Percentiles rank a stretch among this genome's conserved stretches.
These are phyloP conservation scores for Miscanthus sacchariflorus DNA, from an alignment of 202 grass and related monocot species.

Conservation along the genomic window DNA sequence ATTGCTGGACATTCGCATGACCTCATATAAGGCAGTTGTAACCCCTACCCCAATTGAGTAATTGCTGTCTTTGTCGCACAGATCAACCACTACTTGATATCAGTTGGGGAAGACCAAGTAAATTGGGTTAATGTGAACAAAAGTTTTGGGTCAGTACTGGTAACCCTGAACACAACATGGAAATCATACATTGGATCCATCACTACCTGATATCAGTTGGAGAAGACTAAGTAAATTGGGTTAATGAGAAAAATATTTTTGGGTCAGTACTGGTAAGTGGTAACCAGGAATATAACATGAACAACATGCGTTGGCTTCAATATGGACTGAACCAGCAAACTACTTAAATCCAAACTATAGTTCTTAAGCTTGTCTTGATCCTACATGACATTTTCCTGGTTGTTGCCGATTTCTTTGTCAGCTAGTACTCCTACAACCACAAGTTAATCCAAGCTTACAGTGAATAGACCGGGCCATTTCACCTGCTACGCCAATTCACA, in stretches of 20 bases:
- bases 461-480: neutral
- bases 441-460: neutral
- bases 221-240: neutral
- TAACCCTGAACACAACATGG: conserved; percentile 22
- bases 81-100: conserved; percentile 23
- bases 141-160: neutral
- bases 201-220: neutral
- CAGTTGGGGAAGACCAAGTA: conserved; percentile 13
- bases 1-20: neutral
- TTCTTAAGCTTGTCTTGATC: neutral
- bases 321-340: conserved; percentile 8
- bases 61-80: conserved; percentile 21
- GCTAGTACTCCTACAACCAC: neutral
- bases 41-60: neutral
- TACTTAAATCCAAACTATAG: conserved; percentile 14
- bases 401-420: neutral
- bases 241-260: neutral
- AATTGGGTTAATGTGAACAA: neutral
- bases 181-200: conserved; percentile 1
- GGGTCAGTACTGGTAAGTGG: neutral
- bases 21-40: neutral
- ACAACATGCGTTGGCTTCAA: neutral
- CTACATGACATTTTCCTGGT: conserved; percentile 3
- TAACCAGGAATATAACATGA: conserved; percentile 32
- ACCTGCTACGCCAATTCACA: neutral